Conservation (phyloP, 805 yeast genomes). For the Candida maesae region DNA sequence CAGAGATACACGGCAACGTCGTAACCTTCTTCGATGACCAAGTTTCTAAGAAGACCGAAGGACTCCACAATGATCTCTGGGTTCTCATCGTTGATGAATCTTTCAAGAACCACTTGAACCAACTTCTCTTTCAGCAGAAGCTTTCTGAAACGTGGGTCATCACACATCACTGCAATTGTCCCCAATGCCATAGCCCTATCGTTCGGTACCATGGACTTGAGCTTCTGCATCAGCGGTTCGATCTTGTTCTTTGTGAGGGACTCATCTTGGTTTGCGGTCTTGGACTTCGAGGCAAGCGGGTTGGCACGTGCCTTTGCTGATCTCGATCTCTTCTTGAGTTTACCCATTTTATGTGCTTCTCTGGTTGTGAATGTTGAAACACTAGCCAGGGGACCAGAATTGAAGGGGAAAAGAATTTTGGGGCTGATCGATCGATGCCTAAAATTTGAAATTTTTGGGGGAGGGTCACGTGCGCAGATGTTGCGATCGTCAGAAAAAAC, state of each 20-base stretch:
- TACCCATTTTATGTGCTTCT: slow-evolving; percentile 50
- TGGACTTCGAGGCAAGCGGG: slow-evolving; percentile 29
- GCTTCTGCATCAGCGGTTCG: slow-evolving; percentile 61
- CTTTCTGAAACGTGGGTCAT: slow-evolving; percentile 60
- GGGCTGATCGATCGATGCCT: too few relatives aligned
- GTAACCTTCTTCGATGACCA: slow-evolving; percentile 84
- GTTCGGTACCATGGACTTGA: slow-evolving; percentile 58
- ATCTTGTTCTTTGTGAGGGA: slow-evolving; percentile 50
- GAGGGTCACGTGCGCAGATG: too few relatives aligned
- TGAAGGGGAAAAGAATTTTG: too few relatives aligned
- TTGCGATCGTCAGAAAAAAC: too few relatives aligned
- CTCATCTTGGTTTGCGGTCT: slow-evolving; percentile 44
- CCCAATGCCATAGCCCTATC: slow-evolving; percentile 77
- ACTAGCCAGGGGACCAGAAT: too few relatives aligned
- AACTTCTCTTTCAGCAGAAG: slow-evolving; percentile 68
- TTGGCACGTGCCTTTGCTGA: slow-evolving; percentile 38
- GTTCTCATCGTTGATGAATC: slow-evolving; percentile 59
- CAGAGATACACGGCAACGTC: slow-evolving; percentile 71
- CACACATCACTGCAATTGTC: slow-evolving; percentile 67
- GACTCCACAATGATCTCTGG: slow-evolving; percentile 79
- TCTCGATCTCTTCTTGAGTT: slow-evolving; percentile 65
- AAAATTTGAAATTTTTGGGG: too few relatives aligned
- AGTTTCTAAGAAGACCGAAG: slow-evolving; percentile 74
- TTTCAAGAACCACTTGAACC: slow-evolving; percentile 58
- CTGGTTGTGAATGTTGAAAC: too few relatives aligned